A percentile compares a stretch with the other conserved stretches of the same genome.
Conservation (phyloP, 768 basidiomycete genomes). For the Obba rivulosa region DNA sequence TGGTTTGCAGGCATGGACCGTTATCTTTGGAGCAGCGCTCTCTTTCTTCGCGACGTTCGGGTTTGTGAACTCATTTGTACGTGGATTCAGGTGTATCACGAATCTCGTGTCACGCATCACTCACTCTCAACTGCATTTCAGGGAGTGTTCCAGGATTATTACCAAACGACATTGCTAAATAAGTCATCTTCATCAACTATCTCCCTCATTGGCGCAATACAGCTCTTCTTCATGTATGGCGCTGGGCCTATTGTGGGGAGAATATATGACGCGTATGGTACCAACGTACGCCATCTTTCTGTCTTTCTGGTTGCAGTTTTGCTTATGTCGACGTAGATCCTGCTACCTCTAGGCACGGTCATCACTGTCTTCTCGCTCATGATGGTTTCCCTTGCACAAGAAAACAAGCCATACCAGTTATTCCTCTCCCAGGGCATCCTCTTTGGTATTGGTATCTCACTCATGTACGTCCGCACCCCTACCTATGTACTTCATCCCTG, state of each 20-base stretch:
- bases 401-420: constrained; percentile 23
- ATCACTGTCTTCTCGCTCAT: constrained; percentile 20
- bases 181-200: constrained; percentile 22
- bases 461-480: constrained; percentile 12
- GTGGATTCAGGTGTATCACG: background rate
- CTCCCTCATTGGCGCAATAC: constrained; percentile 23
- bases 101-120: background rate
- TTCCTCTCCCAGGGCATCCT: constrained; percentile 27
- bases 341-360: constrained; percentile 19
- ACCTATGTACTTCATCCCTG: background rate
- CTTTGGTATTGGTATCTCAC: constrained; percentile 24
- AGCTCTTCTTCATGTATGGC: constrained; percentile 22
- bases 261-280: constrained; percentile 24
- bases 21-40: constrained; percentile 16
- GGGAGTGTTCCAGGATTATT: constrained; percentile 26
- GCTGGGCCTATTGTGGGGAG: constrained; percentile 19
- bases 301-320: background rate
- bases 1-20: constrained; percentile 21
- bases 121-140: constrained; percentile 4
- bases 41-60: constrained; percentile 16
- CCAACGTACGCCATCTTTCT: constrained; percentile 10
- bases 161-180: constrained; percentile 17
- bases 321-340: constrained; percentile 8
- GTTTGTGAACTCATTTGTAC: constrained; percentile 15
- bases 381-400: constrained; percentile 23